Evolutionary conservation across 1,139 yeast species (phyloP), one percentile per base, ranked within the genome.

Genomic region (Eremothecium gossypii): DNA sequence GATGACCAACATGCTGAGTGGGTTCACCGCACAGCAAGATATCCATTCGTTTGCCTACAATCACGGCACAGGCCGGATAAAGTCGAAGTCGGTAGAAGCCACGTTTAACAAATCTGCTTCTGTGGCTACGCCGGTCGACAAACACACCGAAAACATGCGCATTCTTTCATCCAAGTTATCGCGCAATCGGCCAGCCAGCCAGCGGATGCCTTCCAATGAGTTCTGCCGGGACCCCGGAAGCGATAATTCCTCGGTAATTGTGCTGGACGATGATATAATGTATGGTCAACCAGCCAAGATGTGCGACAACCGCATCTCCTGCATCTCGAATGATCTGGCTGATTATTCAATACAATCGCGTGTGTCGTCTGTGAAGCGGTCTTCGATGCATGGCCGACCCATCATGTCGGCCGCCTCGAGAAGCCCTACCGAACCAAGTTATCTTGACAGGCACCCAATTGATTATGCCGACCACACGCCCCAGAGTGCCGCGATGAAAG

Each of bases 51-150:
- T 60, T 40, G 55, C 64, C 8, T 56, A 54, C 36, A 49, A 53
- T 37, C 52, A 47, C 43, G 64, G 64, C 9, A 60, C 64, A 1
- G 64, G 64, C 1, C 52, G 64, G 39, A 40, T 60, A 11, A 55
- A 49, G 32, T 52, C 50, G 31, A 55, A 45, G 36, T 32, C 42
- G 33, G 39, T 32, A 13, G 31, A 35, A 13, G 36, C 45, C 10
- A 17, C 40, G 8, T 30, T 40, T 4, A 30, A 30, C 14, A 27
- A 40, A 11, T 26, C 31, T 11, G 13, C 36, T 6, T 20, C 14
- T 3, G 29, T 9, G n/a, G n/a, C 37, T n/a, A 32, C 38, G 10
- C 38, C 41, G 20, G 32, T 8, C 13, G 38, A 35, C 30, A 42
- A 12, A 13, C 42, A 38, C 36, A 38, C 38, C 8, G 40, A 47